Base-by-base conservation (phyloP, 1,284 basidiomycete genomes). In the Irpex rosettiformis region DNA sequence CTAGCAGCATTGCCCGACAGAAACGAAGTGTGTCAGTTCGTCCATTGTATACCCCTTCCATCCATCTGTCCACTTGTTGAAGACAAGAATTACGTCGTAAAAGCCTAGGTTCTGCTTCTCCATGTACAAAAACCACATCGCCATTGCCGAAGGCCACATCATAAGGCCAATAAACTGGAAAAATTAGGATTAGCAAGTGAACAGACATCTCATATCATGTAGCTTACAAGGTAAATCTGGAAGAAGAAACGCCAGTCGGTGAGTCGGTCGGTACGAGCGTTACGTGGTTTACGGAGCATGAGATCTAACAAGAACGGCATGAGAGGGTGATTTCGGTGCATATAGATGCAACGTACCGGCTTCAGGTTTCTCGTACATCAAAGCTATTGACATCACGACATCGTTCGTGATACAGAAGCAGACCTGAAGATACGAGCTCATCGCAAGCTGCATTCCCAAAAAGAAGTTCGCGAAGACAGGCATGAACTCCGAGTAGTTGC, bases 141-240 rank as follows among this genome's bases (percentile, higher is more conserved):
- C 68, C 67, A 78, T 80, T 75, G 81, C 64, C 71, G 70, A 72
- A 74, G 77, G 77, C 77, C 77, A 78, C 64, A 74, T 72, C 77
- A 78, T 77, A 22, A 79, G 67, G 2, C 77, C 77, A 2, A 76
- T 72, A 65, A 79, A 77, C 77, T 78, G 49, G 57, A 13, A 58
- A 58, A 30, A 24, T 25, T 4, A 45, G 13, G 24, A 16, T n/a
- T 33, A 57, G 45, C 75, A 0, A 81, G 77, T 37, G 75, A 77
- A n/a, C n/a, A n/a, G n/a, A n/a, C n/a, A n/a, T n/a, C n/a, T n/a
- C n/a, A 13, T 24, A 24, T 54, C 22, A 80, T 61, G 21, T 75
- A 75, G 66, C 88, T 67, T 70, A 88, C 86, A 4, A 80, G 72
- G 69, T 90, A 91, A 1, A 86, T 85, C 33, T 91, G 88, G 5